phyloP scores from a whole-genome alignment of 768 basidiomycete genomes.

The Boletus bicolor region DNA sequence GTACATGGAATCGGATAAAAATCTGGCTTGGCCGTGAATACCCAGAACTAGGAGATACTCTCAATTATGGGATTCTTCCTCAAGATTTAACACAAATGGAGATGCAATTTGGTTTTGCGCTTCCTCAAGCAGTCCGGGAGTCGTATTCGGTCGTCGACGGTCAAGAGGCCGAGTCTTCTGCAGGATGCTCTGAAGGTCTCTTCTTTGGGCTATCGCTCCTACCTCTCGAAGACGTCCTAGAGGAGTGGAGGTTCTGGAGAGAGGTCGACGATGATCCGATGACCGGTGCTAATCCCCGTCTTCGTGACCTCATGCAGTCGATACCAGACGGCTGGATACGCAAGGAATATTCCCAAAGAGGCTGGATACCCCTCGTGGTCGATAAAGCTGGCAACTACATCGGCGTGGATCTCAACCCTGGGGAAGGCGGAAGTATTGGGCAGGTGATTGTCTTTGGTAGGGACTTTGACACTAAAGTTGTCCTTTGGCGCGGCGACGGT shows the following conservation, averaged over 20 bases:
- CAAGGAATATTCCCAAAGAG: slow-evolving; percentile 85
- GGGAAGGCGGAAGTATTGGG: slow-evolving; percentile 66
- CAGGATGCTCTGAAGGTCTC: slow-evolving; percentile 84
- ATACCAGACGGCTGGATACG: slow-evolving; percentile 90
- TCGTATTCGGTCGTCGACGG: slow-evolving; percentile 88
- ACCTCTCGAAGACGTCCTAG: slow-evolving; percentile 87
- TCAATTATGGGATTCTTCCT: slow-evolving; percentile 86
- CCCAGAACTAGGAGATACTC: slow-evolving; percentile 92
- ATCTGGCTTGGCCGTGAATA: slow-evolving; percentile 82
- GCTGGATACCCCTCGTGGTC: slow-evolving; percentile 94
- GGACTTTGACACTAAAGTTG: slow-evolving; percentile 97
- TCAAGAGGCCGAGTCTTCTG: slow-evolving; percentile 88
- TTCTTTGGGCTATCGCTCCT: slow-evolving; percentile 95
- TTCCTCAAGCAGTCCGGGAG: slow-evolving; percentile 87
- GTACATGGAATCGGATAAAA: slow-evolving; percentile 82
- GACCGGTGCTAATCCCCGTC: slow-evolving; percentile 73
- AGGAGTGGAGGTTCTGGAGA: slow-evolving; percentile 97
- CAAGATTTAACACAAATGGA: slow-evolving; percentile 80
- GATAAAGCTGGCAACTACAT: slow-evolving; percentile 97
- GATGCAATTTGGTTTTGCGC: slow-evolving; percentile 75
- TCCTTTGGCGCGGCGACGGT: slow-evolving; percentile 90
- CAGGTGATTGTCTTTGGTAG: slow-evolving; percentile 99
- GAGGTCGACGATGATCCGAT: slow-evolving; percentile 86
- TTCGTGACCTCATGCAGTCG: slow-evolving; percentile 79
- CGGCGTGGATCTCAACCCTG: slow-evolving; percentile 92